Base-by-base conservation (phyloP, 352 stramenopile genomes). In the Globisporangium yorkense region DNA sequence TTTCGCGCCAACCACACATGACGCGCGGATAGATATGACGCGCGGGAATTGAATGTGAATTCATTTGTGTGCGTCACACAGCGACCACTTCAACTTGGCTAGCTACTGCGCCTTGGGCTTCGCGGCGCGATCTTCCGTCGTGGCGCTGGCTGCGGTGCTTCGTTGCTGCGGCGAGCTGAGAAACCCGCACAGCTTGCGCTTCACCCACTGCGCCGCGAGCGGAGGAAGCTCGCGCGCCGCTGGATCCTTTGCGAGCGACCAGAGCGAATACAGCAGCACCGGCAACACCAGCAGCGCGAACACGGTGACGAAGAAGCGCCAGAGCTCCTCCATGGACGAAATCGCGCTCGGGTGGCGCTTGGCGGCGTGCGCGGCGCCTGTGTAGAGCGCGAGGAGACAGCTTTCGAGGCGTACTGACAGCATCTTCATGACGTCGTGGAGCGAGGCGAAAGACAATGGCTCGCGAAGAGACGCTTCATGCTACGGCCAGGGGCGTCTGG, bases 321-420 rank as follows among this genome's bases (percentile, higher is more conserved):
- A 76, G 48, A 79, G 74, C 61, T 79, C 71, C 27, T 76, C 68
- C 56, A 76, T 61, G 41, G 71, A 79, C 12, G 65, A 67, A 10
- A 79, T 60, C 50, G 57, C 51, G 45, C 40, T 57, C 3, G 45
- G 71, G 67, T 50, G 59, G 40, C 56, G 45, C 40, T 59, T 65
- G 18, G 33, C 29, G 24, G 44, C 27, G 7, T 18, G 45, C 15
- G 24, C 45, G 15, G 31, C 15, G 7, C 21, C 20, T 6, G 21
- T 24, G 41, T 10, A 49, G 1, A 57, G 52, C 16, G 35, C 20
- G 8, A 50, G 35, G 1, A 54, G 27, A 3, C 13, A 37, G 0
- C 18, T 20, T 48, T 37, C 9, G 33, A 37, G 9, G 9, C 33
- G 33, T 10, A 10, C 33, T 12, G 6, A 10, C 33, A 37, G 5